phyloP scores from a whole-genome alignment of 768 basidiomycete genomes.

The Sporobolomyces pararoseus region DNA sequence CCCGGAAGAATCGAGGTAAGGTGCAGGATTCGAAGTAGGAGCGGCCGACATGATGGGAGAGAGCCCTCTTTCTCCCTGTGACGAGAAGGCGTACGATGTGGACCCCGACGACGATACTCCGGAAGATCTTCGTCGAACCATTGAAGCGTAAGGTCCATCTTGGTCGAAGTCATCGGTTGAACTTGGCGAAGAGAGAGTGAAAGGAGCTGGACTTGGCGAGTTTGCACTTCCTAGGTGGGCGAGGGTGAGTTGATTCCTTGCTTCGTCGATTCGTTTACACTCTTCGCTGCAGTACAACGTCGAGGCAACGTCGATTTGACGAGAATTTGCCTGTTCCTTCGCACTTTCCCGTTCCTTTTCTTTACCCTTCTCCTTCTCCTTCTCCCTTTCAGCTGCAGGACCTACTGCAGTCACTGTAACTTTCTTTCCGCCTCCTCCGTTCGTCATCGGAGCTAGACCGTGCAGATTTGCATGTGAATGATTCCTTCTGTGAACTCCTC shows the following conservation, averaged over 20 bases:
- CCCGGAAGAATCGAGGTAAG: not conserved
- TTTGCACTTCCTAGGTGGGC: conserved; percentile 24
- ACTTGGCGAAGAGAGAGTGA: not conserved
- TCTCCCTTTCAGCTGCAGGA: not conserved
- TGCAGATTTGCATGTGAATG: conserved; percentile 17
- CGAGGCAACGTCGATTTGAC: not conserved
- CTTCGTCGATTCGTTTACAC: conserved; percentile 32
- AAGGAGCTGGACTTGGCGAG: not conserved
- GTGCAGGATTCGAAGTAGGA: conserved; percentile 7
- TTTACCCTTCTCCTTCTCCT: conserved; percentile 6
- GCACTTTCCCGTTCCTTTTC: not conserved
- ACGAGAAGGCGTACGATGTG: not conserved
- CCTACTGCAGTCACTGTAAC: not conserved
- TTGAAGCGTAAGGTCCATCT: not conserved
- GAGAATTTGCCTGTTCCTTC: not conserved
- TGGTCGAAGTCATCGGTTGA: not conserved
- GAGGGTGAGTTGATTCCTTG: conserved; percentile 22
- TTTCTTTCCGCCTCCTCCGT: not conserved
- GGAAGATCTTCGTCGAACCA: conserved; percentile 20
- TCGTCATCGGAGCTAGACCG: conserved; percentile 19
- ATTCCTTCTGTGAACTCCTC: not conserved
- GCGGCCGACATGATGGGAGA: conserved; percentile 24
- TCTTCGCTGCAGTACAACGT: conserved; percentile 38
- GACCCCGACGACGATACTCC: conserved; percentile 14
- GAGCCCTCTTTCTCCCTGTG: conserved; percentile 8